A percentile compares a stretch with the other conserved stretches of the same genome.
These are phyloP conservation scores for Xylaria sp. DNA, from an alignment of 2,329 filamentous ascomycete genomes.

Conservation along the genomic window DNA sequence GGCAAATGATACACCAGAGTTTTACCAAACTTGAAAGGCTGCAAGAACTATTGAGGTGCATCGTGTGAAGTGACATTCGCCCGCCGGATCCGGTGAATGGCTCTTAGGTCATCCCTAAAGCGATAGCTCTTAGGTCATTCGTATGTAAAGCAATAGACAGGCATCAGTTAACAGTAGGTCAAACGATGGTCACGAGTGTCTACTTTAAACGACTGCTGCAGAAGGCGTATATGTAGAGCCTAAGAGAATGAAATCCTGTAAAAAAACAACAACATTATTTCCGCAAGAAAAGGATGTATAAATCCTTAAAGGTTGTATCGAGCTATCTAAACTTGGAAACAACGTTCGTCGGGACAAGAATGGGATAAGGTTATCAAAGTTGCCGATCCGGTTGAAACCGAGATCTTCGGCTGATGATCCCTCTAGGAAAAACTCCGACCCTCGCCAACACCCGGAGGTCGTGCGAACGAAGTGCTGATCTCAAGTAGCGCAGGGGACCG, in stretches of 20 bases:
- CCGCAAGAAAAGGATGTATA: background rate
- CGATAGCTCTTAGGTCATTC: background rate
- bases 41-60: background rate
- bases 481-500: background rate
- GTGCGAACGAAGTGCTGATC: slow-evolving; percentile 6
- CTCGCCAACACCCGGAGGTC: background rate
- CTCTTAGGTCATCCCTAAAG: background rate
- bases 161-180: background rate
- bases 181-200: background rate
- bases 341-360: background rate
- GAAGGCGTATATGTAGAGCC: background rate
- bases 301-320: background rate
- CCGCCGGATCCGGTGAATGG: background rate
- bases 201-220: background rate
- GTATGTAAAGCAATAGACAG: background rate
- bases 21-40: background rate
- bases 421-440: background rate
- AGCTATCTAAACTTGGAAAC: background rate
- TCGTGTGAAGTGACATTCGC: background rate
- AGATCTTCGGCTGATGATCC: slow-evolving; percentile 27
- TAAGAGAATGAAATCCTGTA: background rate
- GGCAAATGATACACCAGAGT: background rate
- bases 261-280: background rate
- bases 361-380: background rate
- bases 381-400: slow-evolving; percentile 32